Base-by-base conservation (phyloP, 2,329 filamentous ascomycete species). In the Gliomastix tumulicola region DNA sequence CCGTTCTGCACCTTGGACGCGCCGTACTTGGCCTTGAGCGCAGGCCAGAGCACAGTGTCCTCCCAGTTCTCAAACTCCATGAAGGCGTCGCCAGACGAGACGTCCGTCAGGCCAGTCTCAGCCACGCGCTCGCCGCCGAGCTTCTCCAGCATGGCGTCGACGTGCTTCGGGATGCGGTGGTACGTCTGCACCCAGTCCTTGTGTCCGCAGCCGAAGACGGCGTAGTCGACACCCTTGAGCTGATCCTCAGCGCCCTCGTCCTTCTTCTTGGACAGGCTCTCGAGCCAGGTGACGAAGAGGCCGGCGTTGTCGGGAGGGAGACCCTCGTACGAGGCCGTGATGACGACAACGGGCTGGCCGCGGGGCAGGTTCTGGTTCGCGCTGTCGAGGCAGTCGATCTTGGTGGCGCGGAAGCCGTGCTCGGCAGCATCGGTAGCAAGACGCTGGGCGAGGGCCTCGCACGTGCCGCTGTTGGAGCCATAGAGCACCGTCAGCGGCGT, bases 381-480 rank as follows among this genome's bases (percentile, higher is more conserved):
- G 1, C 69, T 64, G 49, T 88, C 80, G 27, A 88, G 56, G 2
- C 69, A 66, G 17, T 71, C 66, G 3, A 82, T 59, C 4, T 62
- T 64, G 3, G 59, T 53, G 6, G 75, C 73, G 5, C 53, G 57
- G 54, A 79, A 87, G 0, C 83, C 83, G 45, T 76, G 75, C 4
- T 55, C 54, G 3, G 63, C 48, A 1, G 81, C 81, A 48, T 78
- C 71, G 8, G 68, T 64, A 1, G 78, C 79, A 10, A 88, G 54
- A 20, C 73, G 66, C 43, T 81, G 71, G 2, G 83, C 78, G 32
- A 88, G 67, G 2, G 77, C 68, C 54, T 88, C 80, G 52, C 84
- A 88, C 2, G 84, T 88, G 1, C 84, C 84, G 3, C 76, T 79
- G 50, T 87, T 86, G 15, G 79, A 84, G 3, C 84, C 84, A 49